These are phyloP conservation scores for Rubus idaeus DNA, from an alignment of 306 rosid genomes.

Conservation along the genomic window DNA sequence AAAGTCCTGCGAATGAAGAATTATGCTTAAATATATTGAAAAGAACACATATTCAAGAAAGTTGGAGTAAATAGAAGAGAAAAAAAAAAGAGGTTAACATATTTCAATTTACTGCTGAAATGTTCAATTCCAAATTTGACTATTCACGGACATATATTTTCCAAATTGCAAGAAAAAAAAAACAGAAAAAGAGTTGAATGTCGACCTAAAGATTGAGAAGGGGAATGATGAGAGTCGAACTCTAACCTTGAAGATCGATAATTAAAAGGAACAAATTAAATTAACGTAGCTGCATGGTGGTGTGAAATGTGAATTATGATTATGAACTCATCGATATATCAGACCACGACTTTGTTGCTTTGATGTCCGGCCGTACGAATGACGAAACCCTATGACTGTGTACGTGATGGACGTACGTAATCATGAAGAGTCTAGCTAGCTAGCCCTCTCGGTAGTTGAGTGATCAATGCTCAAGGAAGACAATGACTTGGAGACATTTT, in stretches of 20 bases:
- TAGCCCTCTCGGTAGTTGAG: neutral
- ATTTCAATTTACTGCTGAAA: neutral
- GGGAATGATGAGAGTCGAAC: neutral
- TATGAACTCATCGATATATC: neutral
- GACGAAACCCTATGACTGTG: neutral
- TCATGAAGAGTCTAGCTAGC: neutral
- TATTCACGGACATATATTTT: neutral
- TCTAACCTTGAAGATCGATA: neutral
- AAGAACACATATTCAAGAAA: neutral
- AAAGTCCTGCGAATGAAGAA: neutral
- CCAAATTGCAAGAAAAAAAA: too few species aligned
- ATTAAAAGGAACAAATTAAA: neutral
- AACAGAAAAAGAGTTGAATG: neutral
- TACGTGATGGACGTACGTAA: neutral
- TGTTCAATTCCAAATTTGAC: neutral
- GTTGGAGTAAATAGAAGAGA: neutral
- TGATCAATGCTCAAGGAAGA: conserved; percentile 1
- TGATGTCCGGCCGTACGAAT: neutral
- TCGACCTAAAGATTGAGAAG: neutral
- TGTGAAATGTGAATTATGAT: too few species aligned
- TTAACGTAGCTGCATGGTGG: too few species aligned
- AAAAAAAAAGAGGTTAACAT: too few species aligned
- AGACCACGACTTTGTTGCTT: conserved; percentile 5
- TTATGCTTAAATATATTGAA: neutral
- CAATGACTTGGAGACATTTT: neutral